Evolutionary conservation across 2,329 filamentous ascomycete species (phyloP), one percentile per base, ranked within the genome.

Genomic region (Calonectria ilicicola): DNA sequence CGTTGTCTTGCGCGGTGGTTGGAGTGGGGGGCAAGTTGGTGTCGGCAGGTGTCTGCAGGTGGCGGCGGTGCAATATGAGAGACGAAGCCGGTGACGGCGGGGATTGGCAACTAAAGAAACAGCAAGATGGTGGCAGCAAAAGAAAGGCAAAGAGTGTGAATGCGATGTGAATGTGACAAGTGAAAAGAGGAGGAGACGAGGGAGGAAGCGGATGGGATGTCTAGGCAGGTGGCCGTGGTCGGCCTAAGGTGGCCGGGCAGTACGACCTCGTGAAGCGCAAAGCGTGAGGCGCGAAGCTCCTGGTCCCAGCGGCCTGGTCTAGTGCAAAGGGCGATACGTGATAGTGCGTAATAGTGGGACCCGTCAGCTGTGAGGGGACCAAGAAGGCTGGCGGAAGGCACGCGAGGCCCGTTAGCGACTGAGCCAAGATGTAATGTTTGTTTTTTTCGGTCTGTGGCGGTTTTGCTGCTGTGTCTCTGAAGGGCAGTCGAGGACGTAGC

Each of bases 41-140:
- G 70, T 72, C 40, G 42, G 63, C 60, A 69, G 67, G 66, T 72
- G 70, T 72, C 40, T 29, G 63, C 60, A 69, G 67, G 67, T 65
- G 63, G 35, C 23, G 58, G 44, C 23, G 56, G 56, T 68, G 60
- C 65, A 67, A 65, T 51, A 10, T 29, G 26, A 21, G 21, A n/a
- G 17, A 35, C 32, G 32, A 35, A 26, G 32, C 23, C n/a, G 58
- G 38, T 17, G 38, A 42, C 29, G 19, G n/a, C 27, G 29, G 15
- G 51, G 40, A 63, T 71, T 63, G 64, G 32, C 15, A 38, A 38
- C 53, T 40, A 19, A 60, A 60, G n/a, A 40, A 40, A 56, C 19
- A 38, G 10, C 49, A 19, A 26, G 49, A 26, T n/a, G 69, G 40
- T 26, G 53, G 62, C 46, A 23, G 21, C 19, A 38, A 46, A 23